Conservation (phyloP, 2,329 filamentous ascomycete species). For the Aspergillus sergii region DNA sequence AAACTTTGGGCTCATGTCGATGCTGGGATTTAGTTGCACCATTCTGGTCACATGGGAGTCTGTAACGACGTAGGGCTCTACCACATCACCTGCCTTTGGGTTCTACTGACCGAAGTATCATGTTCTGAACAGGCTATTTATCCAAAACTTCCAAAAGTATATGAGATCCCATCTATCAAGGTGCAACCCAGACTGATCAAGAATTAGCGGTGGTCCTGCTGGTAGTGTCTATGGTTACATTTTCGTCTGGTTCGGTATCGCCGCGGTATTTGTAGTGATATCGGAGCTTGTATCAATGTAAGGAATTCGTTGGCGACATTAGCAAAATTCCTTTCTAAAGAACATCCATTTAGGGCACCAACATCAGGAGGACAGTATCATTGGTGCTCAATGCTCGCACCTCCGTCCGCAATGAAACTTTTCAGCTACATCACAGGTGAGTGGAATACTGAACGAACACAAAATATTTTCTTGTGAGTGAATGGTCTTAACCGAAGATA, state of each 20-base stretch:
- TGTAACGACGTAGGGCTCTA: neutral
- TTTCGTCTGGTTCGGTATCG: conserved; percentile 36
- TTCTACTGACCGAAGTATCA: neutral
- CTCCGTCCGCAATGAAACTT: conserved; percentile 34
- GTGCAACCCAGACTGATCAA: too few relatives aligned
- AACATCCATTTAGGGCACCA: conserved; percentile 29
- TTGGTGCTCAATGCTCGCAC: conserved; percentile 46
- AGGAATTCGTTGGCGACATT: neutral
- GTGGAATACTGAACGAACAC: neutral
- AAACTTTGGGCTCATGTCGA: conserved; percentile 45
- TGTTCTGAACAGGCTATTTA: conserved; percentile 4
- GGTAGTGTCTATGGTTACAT: conserved; percentile 37
- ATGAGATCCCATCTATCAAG: neutral
- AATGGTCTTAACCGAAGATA: too few relatives aligned
- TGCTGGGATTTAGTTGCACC: conserved; percentile 44
- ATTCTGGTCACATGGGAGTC: conserved; percentile 44
- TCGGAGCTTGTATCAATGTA: conserved; percentile 41
- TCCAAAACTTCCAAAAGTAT: conserved; percentile 26
- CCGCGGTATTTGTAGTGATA: conserved; percentile 29
- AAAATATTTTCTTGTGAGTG: neutral
- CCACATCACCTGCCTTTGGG: neutral
- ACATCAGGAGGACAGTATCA: conserved; percentile 44
- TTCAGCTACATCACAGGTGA: conserved; percentile 43
- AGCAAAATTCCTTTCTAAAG: neutral
- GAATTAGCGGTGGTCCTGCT: conserved; percentile 34